phyloP scores from a whole-genome alignment of 805 yeast species.

The Candida sithepensis region DNA sequence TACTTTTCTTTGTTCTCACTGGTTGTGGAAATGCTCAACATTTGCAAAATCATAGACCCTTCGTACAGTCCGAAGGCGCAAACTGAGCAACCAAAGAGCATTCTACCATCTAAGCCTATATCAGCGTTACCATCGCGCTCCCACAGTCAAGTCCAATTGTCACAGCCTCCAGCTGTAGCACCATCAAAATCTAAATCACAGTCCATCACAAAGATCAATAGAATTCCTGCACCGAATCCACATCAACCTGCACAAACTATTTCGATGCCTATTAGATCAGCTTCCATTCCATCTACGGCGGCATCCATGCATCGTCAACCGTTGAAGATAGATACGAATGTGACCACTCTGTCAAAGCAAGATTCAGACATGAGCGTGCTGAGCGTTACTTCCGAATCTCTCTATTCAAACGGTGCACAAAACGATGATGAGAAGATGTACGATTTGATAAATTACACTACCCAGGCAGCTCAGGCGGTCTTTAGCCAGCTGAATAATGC shows the following conservation, averaged over 20 bases:
- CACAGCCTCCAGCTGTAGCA: conserved; percentile 4
- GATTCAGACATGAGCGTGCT: conserved; percentile 27
- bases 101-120: background rate
- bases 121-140: conserved; percentile 7
- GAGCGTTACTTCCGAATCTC: conserved; percentile 10
- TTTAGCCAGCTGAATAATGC: conserved; percentile 70
- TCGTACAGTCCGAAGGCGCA: conserved; percentile 4
- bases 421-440: conserved; percentile 28
- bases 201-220: conserved; percentile 14
- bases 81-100: background rate
- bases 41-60: conserved; percentile 26
- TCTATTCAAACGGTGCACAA: conserved; percentile 3
- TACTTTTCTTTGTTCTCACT: conserved; percentile 28
- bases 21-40: conserved; percentile 24
- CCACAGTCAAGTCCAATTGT: conserved; percentile 10
- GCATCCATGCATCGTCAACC: conserved; percentile 21
- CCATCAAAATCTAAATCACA: conserved; percentile 9
- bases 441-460: conserved; percentile 28
- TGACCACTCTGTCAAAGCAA: conserved; percentile 18
- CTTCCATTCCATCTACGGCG: conserved; percentile 9
- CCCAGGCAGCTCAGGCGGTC: conserved; percentile 65
- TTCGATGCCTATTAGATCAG: conserved; percentile 10
- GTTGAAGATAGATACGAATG: conserved; percentile 23
- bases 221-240: conserved; percentile 22
- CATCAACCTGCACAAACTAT: conserved; percentile 17